These are phyloP conservation scores for Annulohypoxylon moriforme DNA, from an alignment of 495 filamentous ascomycete genomes.

Conservation along the genomic window DNA sequence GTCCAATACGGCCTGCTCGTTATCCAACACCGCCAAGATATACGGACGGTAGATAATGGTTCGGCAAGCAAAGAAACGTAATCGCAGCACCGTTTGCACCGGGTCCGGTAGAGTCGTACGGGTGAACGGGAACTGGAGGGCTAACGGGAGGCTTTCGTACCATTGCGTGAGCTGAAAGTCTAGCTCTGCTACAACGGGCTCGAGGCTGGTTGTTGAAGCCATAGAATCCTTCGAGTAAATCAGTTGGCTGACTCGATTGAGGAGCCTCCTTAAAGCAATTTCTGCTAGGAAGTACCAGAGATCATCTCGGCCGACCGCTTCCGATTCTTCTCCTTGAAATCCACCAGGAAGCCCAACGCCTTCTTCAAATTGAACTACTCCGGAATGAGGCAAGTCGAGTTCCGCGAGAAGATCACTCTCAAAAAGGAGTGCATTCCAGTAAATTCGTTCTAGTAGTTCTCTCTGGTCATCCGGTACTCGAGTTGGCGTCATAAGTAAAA, in stretches of 20 bases:
- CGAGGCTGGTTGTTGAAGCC: slow-evolving; percentile 74
- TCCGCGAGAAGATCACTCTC: slow-evolving; percentile 86
- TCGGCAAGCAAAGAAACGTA: slow-evolving; percentile 84
- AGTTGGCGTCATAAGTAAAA: slow-evolving; percentile 76
- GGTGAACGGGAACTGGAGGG: slow-evolving; percentile 80
- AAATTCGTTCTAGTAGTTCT: slow-evolving; percentile 79
- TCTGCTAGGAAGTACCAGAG: slow-evolving; percentile 88
- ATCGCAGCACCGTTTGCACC: slow-evolving; percentile 79
- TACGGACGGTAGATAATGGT: slow-evolving; percentile 89
- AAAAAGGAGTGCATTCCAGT: slow-evolving; percentile 85
- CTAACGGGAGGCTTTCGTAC: slow-evolving; percentile 79
- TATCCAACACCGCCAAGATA: slow-evolving; percentile 81
- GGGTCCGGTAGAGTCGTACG: slow-evolving; percentile 72
- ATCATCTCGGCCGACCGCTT: slow-evolving; percentile 75
- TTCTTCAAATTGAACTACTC: slow-evolving; percentile 83
- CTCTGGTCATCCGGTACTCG: slow-evolving; percentile 74
- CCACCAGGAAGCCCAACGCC: slow-evolving; percentile 79
- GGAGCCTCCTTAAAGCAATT: slow-evolving; percentile 78
- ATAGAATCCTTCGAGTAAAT: slow-evolving; percentile 81
- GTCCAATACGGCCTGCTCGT: slow-evolving; percentile 76
- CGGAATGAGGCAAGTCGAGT: slow-evolving; percentile 82
- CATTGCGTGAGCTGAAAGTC: slow-evolving; percentile 86
- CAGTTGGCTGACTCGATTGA: slow-evolving; percentile 83
- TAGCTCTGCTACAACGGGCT: slow-evolving; percentile 80
- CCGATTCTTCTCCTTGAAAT: slow-evolving; percentile 76